Conservation (phyloP, 1,284 basidiomycete genomes). For the Heliocybe sulcata region DNA sequence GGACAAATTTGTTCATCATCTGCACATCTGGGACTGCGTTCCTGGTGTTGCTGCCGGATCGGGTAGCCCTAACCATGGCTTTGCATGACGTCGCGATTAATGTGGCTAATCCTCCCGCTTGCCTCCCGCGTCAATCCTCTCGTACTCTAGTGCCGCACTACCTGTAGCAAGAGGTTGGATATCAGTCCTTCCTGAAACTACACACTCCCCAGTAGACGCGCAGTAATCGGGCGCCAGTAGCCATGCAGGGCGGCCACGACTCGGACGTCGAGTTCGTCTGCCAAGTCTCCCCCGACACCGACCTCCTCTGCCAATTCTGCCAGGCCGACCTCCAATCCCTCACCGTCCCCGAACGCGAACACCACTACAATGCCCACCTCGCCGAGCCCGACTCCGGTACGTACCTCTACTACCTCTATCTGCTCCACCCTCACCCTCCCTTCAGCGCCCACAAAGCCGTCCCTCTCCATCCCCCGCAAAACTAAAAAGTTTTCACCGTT, state of each 20-base stretch:
- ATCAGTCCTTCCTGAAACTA: no score
- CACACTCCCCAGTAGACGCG: no score
- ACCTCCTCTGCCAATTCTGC: conserved; percentile 41
- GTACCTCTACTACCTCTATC: not conserved
- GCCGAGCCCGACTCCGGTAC: not conserved
- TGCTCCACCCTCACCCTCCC: no score
- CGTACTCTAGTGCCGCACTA: no score
- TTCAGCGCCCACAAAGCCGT: no score
- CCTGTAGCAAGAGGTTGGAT: no score
- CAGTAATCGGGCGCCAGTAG: not conserved
- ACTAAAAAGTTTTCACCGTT: not conserved
- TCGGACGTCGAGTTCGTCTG: not conserved
- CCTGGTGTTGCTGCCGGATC: no score
- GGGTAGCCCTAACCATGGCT: not conserved
- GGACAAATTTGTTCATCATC: no score
- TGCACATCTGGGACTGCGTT: no score
- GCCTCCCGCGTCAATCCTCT: no score
- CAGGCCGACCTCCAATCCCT: conserved; percentile 28
- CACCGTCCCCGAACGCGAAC: conserved; percentile 25
- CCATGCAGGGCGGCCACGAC: not conserved
- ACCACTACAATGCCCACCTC: conserved; percentile 46
- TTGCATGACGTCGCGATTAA: not conserved
- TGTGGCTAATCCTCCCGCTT: not conserved
- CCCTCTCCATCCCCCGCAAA: not conserved
- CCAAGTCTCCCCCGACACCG: not conserved